Percentiles rank a stretch among this genome's conserved stretches.
Evolutionary conservation across 2,329 filamentous ascomycete species (phyloP).

Genomic region (Ophiobolus disseminans): DNA sequence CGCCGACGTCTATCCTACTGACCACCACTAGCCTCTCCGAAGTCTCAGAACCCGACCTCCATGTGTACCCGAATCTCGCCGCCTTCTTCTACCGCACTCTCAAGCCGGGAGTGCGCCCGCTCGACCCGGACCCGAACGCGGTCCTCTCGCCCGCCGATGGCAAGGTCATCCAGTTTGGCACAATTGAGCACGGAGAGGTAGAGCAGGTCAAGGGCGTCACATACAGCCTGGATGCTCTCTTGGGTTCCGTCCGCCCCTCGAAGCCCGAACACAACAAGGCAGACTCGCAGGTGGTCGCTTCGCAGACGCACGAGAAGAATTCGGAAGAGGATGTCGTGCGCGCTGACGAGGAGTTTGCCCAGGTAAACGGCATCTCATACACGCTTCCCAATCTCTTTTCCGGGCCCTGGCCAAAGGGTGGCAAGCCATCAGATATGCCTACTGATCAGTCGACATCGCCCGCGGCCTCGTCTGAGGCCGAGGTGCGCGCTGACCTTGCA

Average conservation of each 20-base stretch:
- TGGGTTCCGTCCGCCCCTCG: conserved; percentile 63
- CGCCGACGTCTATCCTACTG: conserved; percentile 43
- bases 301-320: conserved; percentile 40
- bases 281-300: conserved; percentile 28
- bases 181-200: conserved; percentile 90
- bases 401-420: conserved; percentile 61
- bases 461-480: conserved; percentile 75
- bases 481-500: conserved; percentile 84
- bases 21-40: conserved; percentile 71
- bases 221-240: conserved; percentile 90
- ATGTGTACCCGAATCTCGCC: conserved; percentile 88
- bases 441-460: conserved; percentile 76
- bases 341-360: conserved; percentile 90
- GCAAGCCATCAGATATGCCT: conserved; percentile 58
- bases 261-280: conserved; percentile 52
- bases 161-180: conserved; percentile 87
- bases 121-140: conserved; percentile 81
- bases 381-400: conserved; percentile 87
- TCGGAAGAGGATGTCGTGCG: conserved; percentile 70
- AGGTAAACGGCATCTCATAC: conserved; percentile 94
- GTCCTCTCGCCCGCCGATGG: conserved; percentile 90
- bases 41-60: conserved; percentile 86
- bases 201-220: conserved; percentile 99
- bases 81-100: conserved; percentile 96
- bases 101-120: conserved; percentile 84